These are phyloP conservation scores for Candida lessepsii DNA, from an alignment of 805 yeast genomes.

Conservation along the genomic window DNA sequence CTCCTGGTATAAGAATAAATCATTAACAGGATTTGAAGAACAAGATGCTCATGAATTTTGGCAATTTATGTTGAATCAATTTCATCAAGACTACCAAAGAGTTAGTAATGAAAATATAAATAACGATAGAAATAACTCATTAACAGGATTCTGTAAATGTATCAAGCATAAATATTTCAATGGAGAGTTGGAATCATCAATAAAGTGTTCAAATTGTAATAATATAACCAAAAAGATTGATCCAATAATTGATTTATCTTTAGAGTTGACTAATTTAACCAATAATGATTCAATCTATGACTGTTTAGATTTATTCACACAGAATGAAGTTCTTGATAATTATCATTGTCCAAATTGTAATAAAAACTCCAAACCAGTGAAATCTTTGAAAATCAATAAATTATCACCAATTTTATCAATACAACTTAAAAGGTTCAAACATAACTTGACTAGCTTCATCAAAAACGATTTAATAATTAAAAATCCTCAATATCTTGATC, in stretches of 20 bases:
- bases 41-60: conserved; percentile 99
- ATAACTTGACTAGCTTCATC: conserved; percentile 44
- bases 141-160: conserved; percentile 55
- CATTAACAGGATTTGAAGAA: conserved; percentile 92
- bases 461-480: conserved; percentile 75
- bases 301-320: conserved; percentile 76
- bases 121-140: conserved; percentile 3
- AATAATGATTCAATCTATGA: conserved; percentile 47
- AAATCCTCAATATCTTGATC: conserved; percentile 71
- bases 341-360: conserved; percentile 71
- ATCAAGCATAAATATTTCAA: conserved; percentile 79
- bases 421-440: conserved; percentile 81
- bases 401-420: conserved; percentile 78
- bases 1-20: conserved; percentile 80
- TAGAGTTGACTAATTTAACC: conserved; percentile 54
- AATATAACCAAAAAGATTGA: conserved; percentile 70
- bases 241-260: conserved; percentile 85
- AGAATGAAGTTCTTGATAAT: conserved; percentile 70
- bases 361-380: conserved; percentile 56
- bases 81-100: conserved; percentile 49
- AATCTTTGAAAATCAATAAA: conserved; percentile 64
- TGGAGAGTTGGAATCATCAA: conserved; percentile 78
- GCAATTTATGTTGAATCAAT: conserved; percentile 84
- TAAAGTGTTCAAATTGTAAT: conserved; percentile 69
- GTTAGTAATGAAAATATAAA: conserved; percentile 10